Evolutionary conservation across 169 alveolate species (phyloP), one percentile per base, ranked within the genome.

Genomic region (Plasmodium ovale): DNA sequence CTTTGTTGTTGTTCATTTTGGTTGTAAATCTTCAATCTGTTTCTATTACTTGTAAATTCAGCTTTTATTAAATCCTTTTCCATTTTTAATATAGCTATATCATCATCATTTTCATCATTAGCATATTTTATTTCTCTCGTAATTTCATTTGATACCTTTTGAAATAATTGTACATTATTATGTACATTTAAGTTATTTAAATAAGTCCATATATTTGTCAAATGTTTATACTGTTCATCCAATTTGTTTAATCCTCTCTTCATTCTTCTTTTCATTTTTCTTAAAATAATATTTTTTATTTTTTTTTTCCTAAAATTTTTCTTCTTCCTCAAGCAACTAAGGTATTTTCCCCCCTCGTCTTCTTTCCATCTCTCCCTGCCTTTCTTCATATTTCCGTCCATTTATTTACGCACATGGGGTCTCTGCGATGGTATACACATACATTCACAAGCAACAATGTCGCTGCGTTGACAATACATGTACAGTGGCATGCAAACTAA

Each of bases 1-100:
- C n/a, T n/a, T n/a, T n/a, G n/a, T 49, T 21, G 51, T 58, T 58
- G 70, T 10, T 70, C 84, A 27, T 44, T 65, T 35, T 74, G n/a
- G 37, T 73, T 60, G 51, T 44, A 74, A 23, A 29, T 62, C 62
- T 74, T 74, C 27, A 74, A 74, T 1, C 54, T 64, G n/a, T 74
- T 74, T 49, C 49, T 74, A 62, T 49, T 74, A 47, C 29, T 74
- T 42, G 67, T 47, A 39, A 74, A 60, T 42, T 74, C 54, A 47
- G 88, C 59, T 74, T 60, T 74, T 21, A 74, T 74, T 35, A 74
- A 74, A 62, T 74, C 88, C 29, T 23, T 74, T 21, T 74, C 88
- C 62, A 74, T 74, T 35, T 74, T 74, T 62, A 74, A 62, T 74
- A 74, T 60, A 6, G 88, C 88, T 74, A 74, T 74, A 53, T 74